These are phyloP conservation scores for Neoboletus subvelutipes DNA, from an alignment of 768 basidiomycete genomes.

Conservation along the genomic window DNA sequence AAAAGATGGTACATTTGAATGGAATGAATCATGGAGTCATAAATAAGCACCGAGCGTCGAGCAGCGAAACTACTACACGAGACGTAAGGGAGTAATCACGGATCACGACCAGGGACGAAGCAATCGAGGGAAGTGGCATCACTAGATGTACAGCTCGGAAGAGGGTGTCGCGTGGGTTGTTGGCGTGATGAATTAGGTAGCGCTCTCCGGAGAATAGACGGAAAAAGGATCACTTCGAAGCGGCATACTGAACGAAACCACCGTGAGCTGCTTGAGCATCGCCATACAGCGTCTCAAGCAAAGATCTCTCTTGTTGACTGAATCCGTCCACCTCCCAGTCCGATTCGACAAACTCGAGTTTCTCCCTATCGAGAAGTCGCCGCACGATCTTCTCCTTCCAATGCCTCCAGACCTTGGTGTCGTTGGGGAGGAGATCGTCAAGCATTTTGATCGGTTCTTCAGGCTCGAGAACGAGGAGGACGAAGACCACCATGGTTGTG, in stretches of 20 bases:
- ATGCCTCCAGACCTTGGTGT: slow-evolving; percentile 30
- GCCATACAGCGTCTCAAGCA: slow-evolving; percentile 25
- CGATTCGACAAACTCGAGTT: slow-evolving; percentile 19
- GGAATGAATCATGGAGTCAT: neutral
- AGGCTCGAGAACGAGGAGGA: slow-evolving; percentile 22
- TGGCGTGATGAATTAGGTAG: neutral
- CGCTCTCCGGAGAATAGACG: neutral
- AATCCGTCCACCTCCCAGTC: slow-evolving; percentile 26
- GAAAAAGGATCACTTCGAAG: slow-evolving; percentile 8
- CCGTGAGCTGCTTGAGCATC: slow-evolving; percentile 28
- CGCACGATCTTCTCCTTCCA: slow-evolving; percentile 24
- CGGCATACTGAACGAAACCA: slow-evolving; percentile 16
- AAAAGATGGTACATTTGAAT: neutral
- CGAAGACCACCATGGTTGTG: slow-evolving; percentile 26
- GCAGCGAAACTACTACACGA: neutral
- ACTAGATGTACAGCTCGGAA: neutral
- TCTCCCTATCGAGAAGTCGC: slow-evolving; percentile 18
- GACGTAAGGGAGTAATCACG: neutral
- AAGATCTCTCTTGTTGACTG: slow-evolving; percentile 12
- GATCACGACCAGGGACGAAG: neutral
- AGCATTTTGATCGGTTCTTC: slow-evolving; percentile 22
- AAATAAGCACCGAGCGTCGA: neutral
- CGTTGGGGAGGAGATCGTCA: slow-evolving; percentile 28
- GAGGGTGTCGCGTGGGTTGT: neutral
- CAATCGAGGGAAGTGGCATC: neutral